phyloP scores from a whole-genome alignment of 2,329 filamentous ascomycete species.

The Xylogone sp. region DNA sequence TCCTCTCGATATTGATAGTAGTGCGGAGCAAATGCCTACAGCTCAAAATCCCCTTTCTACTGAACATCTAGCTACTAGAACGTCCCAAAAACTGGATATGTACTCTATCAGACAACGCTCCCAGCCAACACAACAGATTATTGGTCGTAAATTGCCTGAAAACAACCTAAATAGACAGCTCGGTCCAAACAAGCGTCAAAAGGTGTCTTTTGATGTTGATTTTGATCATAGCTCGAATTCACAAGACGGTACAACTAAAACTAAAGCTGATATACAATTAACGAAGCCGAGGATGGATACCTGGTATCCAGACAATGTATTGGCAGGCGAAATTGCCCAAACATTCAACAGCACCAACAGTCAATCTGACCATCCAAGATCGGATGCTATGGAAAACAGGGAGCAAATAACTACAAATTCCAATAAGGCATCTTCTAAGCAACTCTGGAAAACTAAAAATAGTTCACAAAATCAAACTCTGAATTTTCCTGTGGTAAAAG shows the following conservation, averaged over 20 bases:
- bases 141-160: too few species aligned
- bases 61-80: neutral
- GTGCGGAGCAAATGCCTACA: neutral
- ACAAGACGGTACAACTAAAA: too few species aligned
- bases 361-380: too few species aligned
- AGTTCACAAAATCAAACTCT: slow-evolving; percentile 40
- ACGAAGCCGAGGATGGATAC: too few species aligned
- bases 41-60: neutral
- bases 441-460: slow-evolving; percentile 31
- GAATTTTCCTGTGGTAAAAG: slow-evolving; percentile 73
- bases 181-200: slow-evolving; percentile 2
- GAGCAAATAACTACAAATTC: neutral
- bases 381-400: too few species aligned
- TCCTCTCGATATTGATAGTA: neutral
- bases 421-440: slow-evolving; percentile 29
- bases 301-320: too few species aligned
- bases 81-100: neutral
- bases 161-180: too few species aligned
- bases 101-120: neutral
- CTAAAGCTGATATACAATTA: too few species aligned
- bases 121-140: neutral
- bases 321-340: too few species aligned
- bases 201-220: neutral
- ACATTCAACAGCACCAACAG: too few species aligned
- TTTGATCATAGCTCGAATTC: too few species aligned